Conservation (phyloP, 352 stramenopile genomes). For the Globisporangium ultimum region DNA sequence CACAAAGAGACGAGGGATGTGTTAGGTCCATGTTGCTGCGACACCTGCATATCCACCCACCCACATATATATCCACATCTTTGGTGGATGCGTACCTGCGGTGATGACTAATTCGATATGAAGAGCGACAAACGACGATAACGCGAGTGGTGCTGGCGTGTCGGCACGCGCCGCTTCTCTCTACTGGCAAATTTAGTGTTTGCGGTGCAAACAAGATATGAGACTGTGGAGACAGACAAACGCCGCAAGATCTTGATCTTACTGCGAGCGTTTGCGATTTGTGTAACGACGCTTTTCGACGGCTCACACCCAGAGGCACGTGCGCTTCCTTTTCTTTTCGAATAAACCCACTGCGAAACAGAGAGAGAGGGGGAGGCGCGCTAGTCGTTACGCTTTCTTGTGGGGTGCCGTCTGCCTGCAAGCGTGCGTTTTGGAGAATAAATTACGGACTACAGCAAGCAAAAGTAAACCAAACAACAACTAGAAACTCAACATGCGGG, state of each 20-base stretch:
- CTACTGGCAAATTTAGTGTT: background rate
- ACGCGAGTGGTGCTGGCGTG: background rate
- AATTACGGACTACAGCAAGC: background rate
- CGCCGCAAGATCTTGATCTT: background rate
- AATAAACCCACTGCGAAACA: slow-evolving; percentile 1
- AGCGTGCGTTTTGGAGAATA: slow-evolving; percentile 8
- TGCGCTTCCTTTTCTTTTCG: background rate
- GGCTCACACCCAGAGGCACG: background rate
- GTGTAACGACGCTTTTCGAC: slow-evolving; percentile 3
- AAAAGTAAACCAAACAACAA: background rate
- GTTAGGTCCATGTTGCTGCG: too few species aligned
- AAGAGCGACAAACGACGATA: background rate
- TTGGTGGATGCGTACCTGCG: too few species aligned
- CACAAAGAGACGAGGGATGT: background rate
- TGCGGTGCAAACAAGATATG: background rate
- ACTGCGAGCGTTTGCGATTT: background rate
- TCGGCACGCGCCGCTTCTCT: background rate
- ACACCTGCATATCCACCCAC: too few species aligned
- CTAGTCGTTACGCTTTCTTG: background rate
- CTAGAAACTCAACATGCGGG: too few species aligned
- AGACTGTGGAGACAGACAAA: slow-evolving; percentile 10
- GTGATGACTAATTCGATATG: background rate
- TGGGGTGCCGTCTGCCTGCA: background rate
- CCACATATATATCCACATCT: too few species aligned
- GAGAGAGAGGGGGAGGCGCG: background rate